Conservation (phyloP, 1,284 basidiomycete species). For the Microbotryum scabiosae region DNA sequence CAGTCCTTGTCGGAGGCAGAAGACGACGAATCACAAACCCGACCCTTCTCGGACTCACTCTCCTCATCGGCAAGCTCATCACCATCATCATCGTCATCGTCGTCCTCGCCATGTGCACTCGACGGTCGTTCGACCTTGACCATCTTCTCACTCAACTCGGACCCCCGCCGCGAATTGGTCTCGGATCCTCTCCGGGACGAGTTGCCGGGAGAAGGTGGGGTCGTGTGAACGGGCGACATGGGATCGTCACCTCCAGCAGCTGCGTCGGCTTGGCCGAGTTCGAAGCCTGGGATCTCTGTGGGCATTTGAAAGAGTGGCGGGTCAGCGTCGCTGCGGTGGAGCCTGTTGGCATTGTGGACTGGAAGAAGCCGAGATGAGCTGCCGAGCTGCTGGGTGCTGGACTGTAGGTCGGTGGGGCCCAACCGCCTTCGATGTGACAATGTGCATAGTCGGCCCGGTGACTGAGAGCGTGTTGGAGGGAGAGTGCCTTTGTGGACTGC, state of each 20-base stretch:
- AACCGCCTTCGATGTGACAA: too few species aligned
- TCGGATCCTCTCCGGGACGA: slow-evolving; percentile 4
- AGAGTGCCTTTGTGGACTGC: too few species aligned
- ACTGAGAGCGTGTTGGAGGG: too few species aligned
- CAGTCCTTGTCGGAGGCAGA: not conserved
- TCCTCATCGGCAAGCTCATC: slow-evolving; percentile 31
- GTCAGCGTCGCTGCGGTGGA: too few species aligned
- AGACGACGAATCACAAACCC: not conserved
- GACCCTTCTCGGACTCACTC: slow-evolving; percentile 17
- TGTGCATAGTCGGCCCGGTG: too few species aligned
- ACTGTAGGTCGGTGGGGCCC: too few species aligned
- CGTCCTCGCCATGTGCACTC: slow-evolving; percentile 7
- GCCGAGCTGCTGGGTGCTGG: too few species aligned
- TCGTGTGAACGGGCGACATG: not conserved
- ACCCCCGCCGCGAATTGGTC: slow-evolving; percentile 18
- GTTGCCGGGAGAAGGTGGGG: not conserved
- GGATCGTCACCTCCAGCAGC: not conserved
- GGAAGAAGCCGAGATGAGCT: too few species aligned
- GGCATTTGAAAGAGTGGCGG: too few species aligned
- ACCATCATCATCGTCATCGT: slow-evolving; percentile 7
- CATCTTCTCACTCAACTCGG: slow-evolving; percentile 33
- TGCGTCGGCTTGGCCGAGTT: slow-evolving; percentile 27
- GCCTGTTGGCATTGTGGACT: too few species aligned
- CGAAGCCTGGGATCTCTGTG: slow-evolving; percentile 36
- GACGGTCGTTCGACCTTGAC: slow-evolving; percentile 29